Evolutionary conservation across 306 rosid genomes (phyloP).

Genomic region (Delonix regia): DNA sequence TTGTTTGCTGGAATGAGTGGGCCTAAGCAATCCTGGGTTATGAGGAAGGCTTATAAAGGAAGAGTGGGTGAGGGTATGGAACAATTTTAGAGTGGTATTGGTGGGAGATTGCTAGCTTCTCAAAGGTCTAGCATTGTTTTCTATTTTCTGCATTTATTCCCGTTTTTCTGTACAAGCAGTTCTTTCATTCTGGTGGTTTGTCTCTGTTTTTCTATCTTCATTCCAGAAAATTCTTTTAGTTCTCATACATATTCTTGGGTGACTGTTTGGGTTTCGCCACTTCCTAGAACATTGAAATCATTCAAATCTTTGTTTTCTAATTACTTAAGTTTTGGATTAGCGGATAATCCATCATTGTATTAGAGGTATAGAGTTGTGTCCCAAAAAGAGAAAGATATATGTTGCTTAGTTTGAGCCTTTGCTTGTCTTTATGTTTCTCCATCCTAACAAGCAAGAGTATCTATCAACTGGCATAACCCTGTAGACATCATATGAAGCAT

Average conservation of each 20-base stretch:
- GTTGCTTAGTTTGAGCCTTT: background rate
- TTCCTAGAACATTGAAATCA: background rate
- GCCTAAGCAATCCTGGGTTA: background rate
- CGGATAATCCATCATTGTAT: background rate
- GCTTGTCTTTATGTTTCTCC: background rate
- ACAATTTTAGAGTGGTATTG: background rate
- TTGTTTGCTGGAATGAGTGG: background rate
- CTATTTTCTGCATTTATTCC: background rate
- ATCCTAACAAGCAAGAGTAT: background rate
- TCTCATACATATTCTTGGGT: background rate
- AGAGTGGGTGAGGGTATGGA: background rate
- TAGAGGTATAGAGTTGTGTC: background rate
- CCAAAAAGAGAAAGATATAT: background rate
- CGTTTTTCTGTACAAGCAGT: background rate
- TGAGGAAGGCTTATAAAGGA: background rate
- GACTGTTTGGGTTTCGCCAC: background rate
- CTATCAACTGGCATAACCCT: background rate
- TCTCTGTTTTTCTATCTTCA: background rate
- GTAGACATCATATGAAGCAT: background rate
- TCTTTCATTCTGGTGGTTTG: background rate
- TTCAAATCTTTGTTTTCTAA: background rate
- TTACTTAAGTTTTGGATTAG: constrained; percentile 3
- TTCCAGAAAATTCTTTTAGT: background rate
- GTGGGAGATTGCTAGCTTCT: background rate
- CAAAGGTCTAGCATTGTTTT: background rate